Evolutionary conservation across 2,329 filamentous ascomycete species (phyloP), one percentile per base, ranked within the genome.

Genomic region (Alternaria sp.): DNA sequence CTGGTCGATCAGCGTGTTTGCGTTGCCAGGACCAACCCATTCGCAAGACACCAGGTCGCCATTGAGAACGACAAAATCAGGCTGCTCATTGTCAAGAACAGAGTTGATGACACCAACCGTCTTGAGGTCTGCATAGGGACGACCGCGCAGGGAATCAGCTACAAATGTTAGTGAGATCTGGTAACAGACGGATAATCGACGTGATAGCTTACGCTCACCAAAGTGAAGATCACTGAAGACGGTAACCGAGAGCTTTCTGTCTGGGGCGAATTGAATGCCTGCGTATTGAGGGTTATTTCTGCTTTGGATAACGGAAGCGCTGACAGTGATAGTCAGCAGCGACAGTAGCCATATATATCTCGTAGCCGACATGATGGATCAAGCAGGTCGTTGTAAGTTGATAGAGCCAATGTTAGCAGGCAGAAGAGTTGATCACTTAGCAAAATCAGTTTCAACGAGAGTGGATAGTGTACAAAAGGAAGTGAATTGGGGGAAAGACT

Each of bases 31-130:
- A 10, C 55, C 63, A 4, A 74, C 59, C 48, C 67, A 70, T 60
- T 92, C 89, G 40, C 90, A 89, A 0, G 89, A 90, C 56, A 91
- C 88, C 4, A 92, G 81, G 67, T 92, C 90, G 14, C 90, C 90
- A 56, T 92, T 92, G 28, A 92, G 76, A 0, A 92, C 86, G 0
- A 90, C 89, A 0, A 92, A 81, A 40, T 87, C 81, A 0, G 87
- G 84, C 0, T 61, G 68, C 59, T 92, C 89, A 0, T 74, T 76
- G 36, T 87, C 81, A 2, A 92, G 82, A 6, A 92, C 79, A 0
- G 80, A 78, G 51, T 83, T 81, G 68, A 92, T 86, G 0, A 91
- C 87, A 5, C 77, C 66, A 4, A 85, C 77, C 0, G 87, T 86
- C 53, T 86, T 85, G 60, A 82, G 71, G 73, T 92, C 90, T 86